These are phyloP conservation scores for Psilocybe sp. DNA, from an alignment of 768 basidiomycete genomes.

Conservation along the genomic window DNA sequence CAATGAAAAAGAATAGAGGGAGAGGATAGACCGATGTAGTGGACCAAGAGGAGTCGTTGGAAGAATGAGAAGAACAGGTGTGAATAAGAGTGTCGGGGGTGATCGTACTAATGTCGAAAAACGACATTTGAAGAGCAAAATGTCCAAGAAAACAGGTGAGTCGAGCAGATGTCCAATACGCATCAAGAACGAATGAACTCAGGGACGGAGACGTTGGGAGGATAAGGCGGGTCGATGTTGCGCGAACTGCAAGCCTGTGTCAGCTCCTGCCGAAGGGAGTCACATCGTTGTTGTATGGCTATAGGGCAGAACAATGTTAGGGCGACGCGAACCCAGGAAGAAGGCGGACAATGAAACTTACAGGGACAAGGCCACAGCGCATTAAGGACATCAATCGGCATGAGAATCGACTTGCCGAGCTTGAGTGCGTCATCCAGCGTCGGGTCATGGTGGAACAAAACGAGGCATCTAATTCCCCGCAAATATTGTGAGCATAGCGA, in stretches of 20 bases:
- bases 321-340: background rate
- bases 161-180: background rate
- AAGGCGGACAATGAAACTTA: conserved; percentile 21
- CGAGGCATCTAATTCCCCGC: conserved; percentile 46
- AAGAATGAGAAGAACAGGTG: background rate
- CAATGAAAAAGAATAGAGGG: background rate
- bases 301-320: conserved; percentile 1
- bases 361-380: conserved; percentile 62
- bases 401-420: conserved; percentile 62
- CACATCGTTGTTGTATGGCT: conserved; percentile 49
- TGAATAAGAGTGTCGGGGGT: background rate
- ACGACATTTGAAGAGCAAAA: too few relatives aligned
- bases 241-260: conserved; percentile 44
- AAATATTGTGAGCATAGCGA: background rate
- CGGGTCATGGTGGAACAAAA: conserved; percentile 63
- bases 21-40: background rate
- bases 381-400: conserved; percentile 65
- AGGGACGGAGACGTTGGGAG: conserved; percentile 36
- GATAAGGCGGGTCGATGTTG: conserved; percentile 38
- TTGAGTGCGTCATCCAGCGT: conserved; percentile 57
- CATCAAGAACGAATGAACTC: conserved; percentile 18
- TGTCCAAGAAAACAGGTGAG: too few relatives aligned
- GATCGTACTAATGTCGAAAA: background rate
- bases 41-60: background rate
- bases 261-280: conserved; percentile 46